Base-by-base conservation (phyloP, 148 eudicot species). In the Persicaria maculosa region DNA sequence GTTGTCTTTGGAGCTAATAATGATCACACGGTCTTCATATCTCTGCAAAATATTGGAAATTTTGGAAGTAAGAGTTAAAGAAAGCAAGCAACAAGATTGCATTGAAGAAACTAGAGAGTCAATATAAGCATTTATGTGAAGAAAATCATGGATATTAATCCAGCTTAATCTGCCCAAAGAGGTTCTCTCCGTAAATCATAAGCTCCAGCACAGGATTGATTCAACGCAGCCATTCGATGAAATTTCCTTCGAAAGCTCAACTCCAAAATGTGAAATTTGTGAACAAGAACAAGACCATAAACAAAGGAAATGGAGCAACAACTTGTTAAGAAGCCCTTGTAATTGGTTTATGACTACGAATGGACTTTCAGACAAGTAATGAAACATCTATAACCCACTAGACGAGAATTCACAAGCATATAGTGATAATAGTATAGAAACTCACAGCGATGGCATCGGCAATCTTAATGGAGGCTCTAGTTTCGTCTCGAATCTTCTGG, bases 361-460 rank as follows among this genome's bases (percentile, higher is more conserved):
- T 19, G 4, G 62, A 15, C 62, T 57, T 9, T 48, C 8, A 57
- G 62, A 57, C 31, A 57, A 57, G 62, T 19, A 57, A n/a, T 20
- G 19, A 19, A 19, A 52, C 4, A 31, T 17, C 62, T 17, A 57
- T 17, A 57, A 17, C 25, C 31, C 7, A 57, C 10, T 20, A 57
- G 62, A 57, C 2, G 31, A 20, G 25, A n/a, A 5, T 54, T 20
- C 5, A 54, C 59, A n/a, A 16, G 20, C 59, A 54, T 54, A 54
- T 54, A 54, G n/a, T n/a, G n/a, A n/a, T n/a, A n/a, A n/a, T n/a
- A n/a, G 22, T 54, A 54, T n/a, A 8, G 50, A 61, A 84, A 58
- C 91, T 81, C 22, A 93, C 98, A 72, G 98, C 84, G 74, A 91
- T 72, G 48, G 98, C 90, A 69, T 93, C 98, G 61, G 98, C 98